Percentiles rank a stretch among this genome's conserved stretches.
These are phyloP conservation scores for Aspergillus nidulans DNA, from an alignment of 495 filamentous ascomycete species.

Conservation along the genomic window DNA sequence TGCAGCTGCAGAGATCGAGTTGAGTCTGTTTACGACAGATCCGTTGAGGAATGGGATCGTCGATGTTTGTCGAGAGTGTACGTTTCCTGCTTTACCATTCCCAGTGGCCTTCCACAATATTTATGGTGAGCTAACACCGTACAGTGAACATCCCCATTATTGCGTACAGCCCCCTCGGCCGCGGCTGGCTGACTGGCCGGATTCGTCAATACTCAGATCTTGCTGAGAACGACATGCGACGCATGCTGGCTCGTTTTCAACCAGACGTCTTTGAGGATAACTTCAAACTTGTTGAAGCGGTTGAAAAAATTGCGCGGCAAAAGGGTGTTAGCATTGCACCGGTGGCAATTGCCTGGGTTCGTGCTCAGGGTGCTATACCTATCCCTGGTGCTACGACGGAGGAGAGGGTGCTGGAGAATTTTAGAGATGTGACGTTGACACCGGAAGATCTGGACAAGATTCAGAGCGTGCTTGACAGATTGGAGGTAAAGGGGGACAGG, in stretches of 20 bases:
- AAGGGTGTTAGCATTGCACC: constrained; percentile 67
- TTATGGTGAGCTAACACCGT: background rate
- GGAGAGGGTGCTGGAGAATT: background rate
- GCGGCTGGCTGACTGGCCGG: constrained; percentile 50
- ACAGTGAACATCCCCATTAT: constrained; percentile 54
- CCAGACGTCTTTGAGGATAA: constrained; percentile 64
- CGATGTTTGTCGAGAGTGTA: constrained; percentile 49
- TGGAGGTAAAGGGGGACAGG: background rate
- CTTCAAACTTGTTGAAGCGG: constrained; percentile 53
- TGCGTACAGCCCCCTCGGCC: constrained; percentile 52
- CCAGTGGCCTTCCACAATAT: background rate
- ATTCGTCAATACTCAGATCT: constrained; percentile 57
- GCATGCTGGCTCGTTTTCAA: constrained; percentile 55
- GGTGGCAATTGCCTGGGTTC: constrained; percentile 66
- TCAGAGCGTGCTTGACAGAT: background rate
- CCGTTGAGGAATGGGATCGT: constrained; percentile 63
- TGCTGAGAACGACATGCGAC: constrained; percentile 41
- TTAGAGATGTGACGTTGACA: background rate
- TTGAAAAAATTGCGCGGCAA: constrained; percentile 57
- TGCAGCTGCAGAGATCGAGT: constrained; percentile 62
- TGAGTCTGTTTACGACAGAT: constrained; percentile 56
- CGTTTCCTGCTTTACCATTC: background rate
- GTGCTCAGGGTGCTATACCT: constrained; percentile 23
- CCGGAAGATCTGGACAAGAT: background rate
- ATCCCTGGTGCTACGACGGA: background rate